phyloP scores from a whole-genome alignment of 805 yeast genomes.

The Scheffersomyces amazonensis region DNA sequence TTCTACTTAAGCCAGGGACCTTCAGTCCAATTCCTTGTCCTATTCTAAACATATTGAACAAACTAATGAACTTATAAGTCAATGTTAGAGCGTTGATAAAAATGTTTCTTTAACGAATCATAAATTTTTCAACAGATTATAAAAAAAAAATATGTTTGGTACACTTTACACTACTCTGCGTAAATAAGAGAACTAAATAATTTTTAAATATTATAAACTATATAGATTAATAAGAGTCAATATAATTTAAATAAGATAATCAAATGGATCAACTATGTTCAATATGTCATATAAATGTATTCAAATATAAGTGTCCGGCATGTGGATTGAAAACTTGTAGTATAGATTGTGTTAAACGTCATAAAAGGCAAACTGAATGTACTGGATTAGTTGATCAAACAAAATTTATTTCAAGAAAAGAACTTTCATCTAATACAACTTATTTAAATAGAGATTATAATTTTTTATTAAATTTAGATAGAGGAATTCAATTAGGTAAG shows the following conservation, averaged over 20 bases:
- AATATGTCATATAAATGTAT: constrained; percentile 31
- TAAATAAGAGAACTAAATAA: background rate
- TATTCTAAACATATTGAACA: too few species aligned
- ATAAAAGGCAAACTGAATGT: constrained; percentile 62
- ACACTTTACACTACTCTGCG: background rate
- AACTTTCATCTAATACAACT: constrained; percentile 34
- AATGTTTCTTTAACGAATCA: too few species aligned
- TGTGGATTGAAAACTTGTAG: constrained; percentile 70
- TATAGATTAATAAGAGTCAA: too few species aligned
- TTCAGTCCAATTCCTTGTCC: too few species aligned
- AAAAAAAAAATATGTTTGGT: background rate
- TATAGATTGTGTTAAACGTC: constrained; percentile 65
- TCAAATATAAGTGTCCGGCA: constrained; percentile 79
- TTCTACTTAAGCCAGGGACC: too few species aligned
- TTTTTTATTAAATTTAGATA: constrained; percentile 57
- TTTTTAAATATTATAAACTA: too few species aligned
- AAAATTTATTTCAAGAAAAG: constrained; percentile 48
- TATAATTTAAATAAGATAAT: too few species aligned
- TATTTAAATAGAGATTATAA: constrained; percentile 83
- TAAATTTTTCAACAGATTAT: background rate
- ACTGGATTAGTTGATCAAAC: constrained; percentile 65
- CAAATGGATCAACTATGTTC: constrained; percentile 18
- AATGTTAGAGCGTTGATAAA: too few species aligned
- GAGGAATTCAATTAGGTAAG: constrained; percentile 59
- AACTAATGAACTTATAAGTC: too few species aligned